Percentiles rank a stretch among this genome's conserved stretches.
These are phyloP conservation scores for Selaginella tamariscina DNA, from an alignment of 75 land plant species.

Conservation along the genomic window DNA sequence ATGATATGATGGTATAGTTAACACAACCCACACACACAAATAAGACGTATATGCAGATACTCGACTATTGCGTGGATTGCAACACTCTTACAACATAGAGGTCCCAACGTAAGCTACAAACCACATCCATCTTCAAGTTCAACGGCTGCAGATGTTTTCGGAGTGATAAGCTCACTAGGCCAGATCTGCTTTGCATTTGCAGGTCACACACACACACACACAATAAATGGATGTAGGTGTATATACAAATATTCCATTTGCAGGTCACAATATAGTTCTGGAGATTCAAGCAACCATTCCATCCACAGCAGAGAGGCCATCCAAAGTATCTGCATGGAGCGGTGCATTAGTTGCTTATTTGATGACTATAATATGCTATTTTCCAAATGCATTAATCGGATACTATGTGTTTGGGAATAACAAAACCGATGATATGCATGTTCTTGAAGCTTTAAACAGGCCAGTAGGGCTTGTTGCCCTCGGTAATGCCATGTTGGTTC, in stretches of 20 bases:
- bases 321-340: conserved; percentile 72
- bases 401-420: conserved; percentile 80
- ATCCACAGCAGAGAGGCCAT: conserved; percentile 67
- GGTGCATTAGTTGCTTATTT: conserved; percentile 62
- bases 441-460: conserved; percentile 36
- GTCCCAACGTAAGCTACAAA: background rate
- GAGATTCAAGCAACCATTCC: conserved; percentile 93
- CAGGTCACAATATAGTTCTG: conserved; percentile 70
- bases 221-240: no score
- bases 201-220: conserved; percentile 40
- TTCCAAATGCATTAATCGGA: conserved; percentile 71
- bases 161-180: background rate
- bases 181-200: conserved; percentile 4
- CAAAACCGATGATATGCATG: conserved; percentile 38
- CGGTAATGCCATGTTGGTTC: conserved; percentile 79
- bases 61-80: conserved; percentile 11
- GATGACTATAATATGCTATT: conserved; percentile 61
- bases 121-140: background rate
- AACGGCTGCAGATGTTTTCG: background rate
- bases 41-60: background rate
- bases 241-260: conserved; percentile 71
- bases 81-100: background rate
- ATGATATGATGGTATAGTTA: background rate
- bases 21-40: background rate
- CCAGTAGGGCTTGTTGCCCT: conserved; percentile 81